These are phyloP conservation scores for Retiboletus flavoniger DNA, from an alignment of 1,284 basidiomycete species.

Conservation along the genomic window DNA sequence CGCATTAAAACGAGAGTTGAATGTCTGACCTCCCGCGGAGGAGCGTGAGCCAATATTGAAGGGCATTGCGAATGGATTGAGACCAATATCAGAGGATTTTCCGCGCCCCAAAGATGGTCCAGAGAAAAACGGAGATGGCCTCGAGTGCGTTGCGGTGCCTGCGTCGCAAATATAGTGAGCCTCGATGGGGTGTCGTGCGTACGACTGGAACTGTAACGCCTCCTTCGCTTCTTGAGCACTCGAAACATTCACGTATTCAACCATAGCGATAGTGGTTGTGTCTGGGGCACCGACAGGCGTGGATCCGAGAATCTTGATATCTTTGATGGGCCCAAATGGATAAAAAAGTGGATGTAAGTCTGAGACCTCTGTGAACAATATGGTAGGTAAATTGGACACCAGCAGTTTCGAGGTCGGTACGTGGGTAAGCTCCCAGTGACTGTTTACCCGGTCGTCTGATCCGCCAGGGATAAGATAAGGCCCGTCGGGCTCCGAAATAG, in stretches of 20 bases:
- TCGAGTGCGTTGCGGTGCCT: constrained; percentile 12
- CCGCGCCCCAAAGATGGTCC: constrained; percentile 11
- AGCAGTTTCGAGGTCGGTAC: constrained; percentile 53
- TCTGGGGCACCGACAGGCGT: constrained; percentile 35
- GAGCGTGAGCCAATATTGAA: constrained; percentile 26
- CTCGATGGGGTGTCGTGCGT: constrained; percentile 50
- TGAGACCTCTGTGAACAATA: constrained; percentile 62
- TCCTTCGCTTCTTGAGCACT: constrained; percentile 64
- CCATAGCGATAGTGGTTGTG: constrained; percentile 52
- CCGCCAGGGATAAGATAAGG: constrained; percentile 19
- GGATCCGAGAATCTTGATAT: constrained; percentile 44
- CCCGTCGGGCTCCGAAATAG: constrained; percentile 30
- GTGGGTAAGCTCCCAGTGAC: constrained; percentile 35
- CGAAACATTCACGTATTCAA: constrained; percentile 55
- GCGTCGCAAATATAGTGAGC: constrained; percentile 44
- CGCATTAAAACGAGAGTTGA: constrained; percentile 5
- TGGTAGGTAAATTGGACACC: constrained; percentile 61
- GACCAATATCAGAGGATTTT: constrained; percentile 25
- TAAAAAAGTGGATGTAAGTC: constrained; percentile 71
- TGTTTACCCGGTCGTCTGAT: constrained; percentile 9
- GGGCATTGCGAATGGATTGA: constrained; percentile 36
- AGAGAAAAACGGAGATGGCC: constrained; percentile 16
- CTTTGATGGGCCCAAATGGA: constrained; percentile 68
- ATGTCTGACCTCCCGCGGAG: constrained; percentile 6
- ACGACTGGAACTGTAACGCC: constrained; percentile 57